Conservation (phyloP, 176 grass and related monocot genomes). For the Juncus effusus region DNA sequence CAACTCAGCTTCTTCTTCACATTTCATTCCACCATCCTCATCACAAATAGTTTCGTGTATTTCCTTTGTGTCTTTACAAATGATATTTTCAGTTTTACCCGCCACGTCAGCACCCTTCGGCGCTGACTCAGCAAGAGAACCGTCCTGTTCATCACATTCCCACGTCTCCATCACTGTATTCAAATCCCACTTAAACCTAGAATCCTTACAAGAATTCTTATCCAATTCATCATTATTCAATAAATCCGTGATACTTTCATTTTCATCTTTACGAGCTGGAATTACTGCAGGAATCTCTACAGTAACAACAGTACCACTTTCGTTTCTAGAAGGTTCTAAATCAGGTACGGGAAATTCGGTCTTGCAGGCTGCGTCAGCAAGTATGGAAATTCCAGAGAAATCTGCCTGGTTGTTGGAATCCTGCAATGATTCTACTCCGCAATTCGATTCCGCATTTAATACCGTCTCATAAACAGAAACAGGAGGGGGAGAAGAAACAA, state of each 20-base stretch:
- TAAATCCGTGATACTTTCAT: not conserved
- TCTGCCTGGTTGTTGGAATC: slow-evolving; percentile 44
- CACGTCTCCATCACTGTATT: slow-evolving; percentile 84
- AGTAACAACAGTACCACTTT: slow-evolving; percentile 22
- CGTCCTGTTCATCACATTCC: slow-evolving; percentile 42
- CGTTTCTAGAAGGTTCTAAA: slow-evolving; percentile 38
- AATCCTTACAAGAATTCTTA: slow-evolving; percentile 37
- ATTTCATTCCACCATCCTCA: slow-evolving; percentile 16
- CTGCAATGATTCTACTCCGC: slow-evolving; percentile 30
- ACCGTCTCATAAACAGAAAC: slow-evolving; percentile 37
- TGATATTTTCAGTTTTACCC: slow-evolving; percentile 22
- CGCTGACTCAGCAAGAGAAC: slow-evolving; percentile 17
- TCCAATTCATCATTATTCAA: slow-evolving; percentile 24
- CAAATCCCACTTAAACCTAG: slow-evolving; percentile 92
- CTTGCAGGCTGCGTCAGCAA: slow-evolving; percentile 83
- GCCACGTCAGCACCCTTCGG: slow-evolving; percentile 25
- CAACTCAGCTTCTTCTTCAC: slow-evolving; percentile 18
- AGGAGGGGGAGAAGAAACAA: slow-evolving; percentile 52
- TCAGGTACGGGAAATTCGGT: slow-evolving; percentile 30
- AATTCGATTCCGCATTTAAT: slow-evolving; percentile 39
- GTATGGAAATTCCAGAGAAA: slow-evolving; percentile 98
- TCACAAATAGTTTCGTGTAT: slow-evolving; percentile 15
- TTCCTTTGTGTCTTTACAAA: slow-evolving; percentile 4
- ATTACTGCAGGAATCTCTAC: slow-evolving; percentile 21
- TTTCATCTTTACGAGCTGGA: not conserved